Base-by-base conservation (phyloP, 108 stramenopile genomes). In the Chaetoceros muelleri region DNA sequence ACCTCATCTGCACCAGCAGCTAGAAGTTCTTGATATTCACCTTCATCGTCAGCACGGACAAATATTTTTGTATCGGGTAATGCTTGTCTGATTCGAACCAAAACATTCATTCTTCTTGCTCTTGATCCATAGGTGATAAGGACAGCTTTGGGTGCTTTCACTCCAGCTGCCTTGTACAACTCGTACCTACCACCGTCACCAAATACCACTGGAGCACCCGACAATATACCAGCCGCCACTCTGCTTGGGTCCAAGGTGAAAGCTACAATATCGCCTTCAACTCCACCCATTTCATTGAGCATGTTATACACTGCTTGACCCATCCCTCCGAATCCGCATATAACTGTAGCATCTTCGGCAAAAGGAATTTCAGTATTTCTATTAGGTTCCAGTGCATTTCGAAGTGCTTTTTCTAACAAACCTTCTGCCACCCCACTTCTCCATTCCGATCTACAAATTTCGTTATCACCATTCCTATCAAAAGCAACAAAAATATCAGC, bases 61-160 rank as follows among this genome's bases (percentile, higher is more conserved):
- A 76, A 79, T 29, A 84, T 84, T 1, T 79, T 79, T 51, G 77
- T 74, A 22, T 76, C 75, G 20, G 83, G 83, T 48, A 81, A 74
- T 0, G 67, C 72, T 8, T 78, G 62, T 46, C 80, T 65, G 46
- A 84, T 57, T 48, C 74, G 60, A 34, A 64, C 60, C 8, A 75
- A 74, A 1, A 79, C 78, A 22, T 65, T 67, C 19, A 81, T 26
- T 31, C 80, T 66, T n/a, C 83, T 62, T 17, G 53, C 66, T 16
- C 57, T 50, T 3, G 64, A 62, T 22, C 50, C 53, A 34, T 78
- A 81, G 10, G 80, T 79, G 0, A 84, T 65, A 5, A 78, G 64
- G 20, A 81, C 69, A 2, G 83, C 83, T 30, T 65, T 67, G 8
- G 83, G 83, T 27, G 65, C 49, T 30, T 68, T 70, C 26, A 84